Percentiles rank a stretch among this genome's conserved stretches.
These are phyloP conservation scores for Arachis stenosperma DNA, from an alignment of 306 rosid species.

Conservation along the genomic window DNA sequence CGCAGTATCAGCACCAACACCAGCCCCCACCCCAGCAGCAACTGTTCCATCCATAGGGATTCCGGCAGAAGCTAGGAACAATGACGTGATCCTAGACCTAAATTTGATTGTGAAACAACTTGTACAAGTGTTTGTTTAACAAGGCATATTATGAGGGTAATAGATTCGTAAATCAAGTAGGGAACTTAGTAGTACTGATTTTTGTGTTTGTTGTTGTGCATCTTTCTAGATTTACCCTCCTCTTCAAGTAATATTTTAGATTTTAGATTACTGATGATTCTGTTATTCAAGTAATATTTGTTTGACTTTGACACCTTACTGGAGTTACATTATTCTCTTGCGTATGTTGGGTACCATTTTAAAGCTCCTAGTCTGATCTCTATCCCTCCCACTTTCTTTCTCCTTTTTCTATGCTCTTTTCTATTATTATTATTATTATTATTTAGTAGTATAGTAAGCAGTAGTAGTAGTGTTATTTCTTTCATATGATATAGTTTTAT, in stretches of 20 bases:
- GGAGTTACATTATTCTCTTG: conserved; percentile 24
- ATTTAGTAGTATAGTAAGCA: too few relatives aligned
- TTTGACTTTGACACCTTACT: conserved; percentile 41
- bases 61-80: conserved; percentile 42
- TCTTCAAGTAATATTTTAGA: conserved; percentile 42
- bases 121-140: conserved; percentile 55
- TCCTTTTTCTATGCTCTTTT: too few relatives aligned
- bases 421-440: too few relatives aligned
- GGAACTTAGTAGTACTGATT: conserved; percentile 66
- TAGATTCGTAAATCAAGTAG: conserved; percentile 71
- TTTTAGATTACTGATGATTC: conserved; percentile 52
- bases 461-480: too few relatives aligned
- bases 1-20: conserved; percentile 34
- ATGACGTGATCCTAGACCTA: conserved; percentile 37
- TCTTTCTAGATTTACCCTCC: conserved; percentile 38
- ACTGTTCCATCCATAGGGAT: conserved; percentile 48
- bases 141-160: conserved; percentile 45
- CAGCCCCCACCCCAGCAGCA: conserved; percentile 33
- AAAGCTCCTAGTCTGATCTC: background rate
- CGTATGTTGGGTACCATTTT: background rate
- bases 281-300: conserved; percentile 45
- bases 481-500: too few relatives aligned
- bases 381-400: background rate
- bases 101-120: conserved; percentile 43
- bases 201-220: conserved; percentile 56